Evolutionary conservation across 164 flowering plant species (phyloP).

Genomic region (Tinospora cordifolia): DNA sequence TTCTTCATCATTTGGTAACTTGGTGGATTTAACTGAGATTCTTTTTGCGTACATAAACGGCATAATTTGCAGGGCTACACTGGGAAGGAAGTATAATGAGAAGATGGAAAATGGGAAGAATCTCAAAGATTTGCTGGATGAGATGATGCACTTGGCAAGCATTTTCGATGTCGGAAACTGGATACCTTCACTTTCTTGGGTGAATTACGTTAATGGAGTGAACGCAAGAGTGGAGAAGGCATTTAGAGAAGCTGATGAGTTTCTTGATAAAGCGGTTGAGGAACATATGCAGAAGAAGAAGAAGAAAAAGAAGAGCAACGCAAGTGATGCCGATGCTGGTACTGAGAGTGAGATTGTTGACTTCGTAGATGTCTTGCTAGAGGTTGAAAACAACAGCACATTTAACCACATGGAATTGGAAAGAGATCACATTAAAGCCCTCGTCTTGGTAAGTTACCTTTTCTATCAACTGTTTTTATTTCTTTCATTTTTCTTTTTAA

Average conservation of each 20-base stretch:
- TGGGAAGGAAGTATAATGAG: conserved; percentile 22
- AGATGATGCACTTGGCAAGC: neutral
- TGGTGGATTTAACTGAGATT: too few relatives aligned
- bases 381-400: neutral
- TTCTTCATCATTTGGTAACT: too few relatives aligned
- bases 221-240: conserved; percentile 6
- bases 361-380: conserved; percentile 17
- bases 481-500: too few relatives aligned
- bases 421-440: conserved; percentile 12
- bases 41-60: too few relatives aligned
- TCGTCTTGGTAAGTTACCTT: conserved; percentile 9
- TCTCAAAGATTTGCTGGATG: neutral
- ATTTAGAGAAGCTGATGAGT: neutral
- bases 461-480: too few relatives aligned
- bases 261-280: conserved; percentile 12
- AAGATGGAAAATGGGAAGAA: conserved; percentile 9
- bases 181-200: conserved; percentile 11
- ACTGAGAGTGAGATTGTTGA: conserved; percentile 1
- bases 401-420: neutral
- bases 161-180: conserved; percentile 10
- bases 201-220: conserved; percentile 12
- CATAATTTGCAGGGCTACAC: too few relatives aligned
- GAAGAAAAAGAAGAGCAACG: neutral
- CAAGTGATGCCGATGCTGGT: neutral
- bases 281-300: conserved; percentile 2